Evolutionary conservation across 352 stramenopile genomes (phyloP).

Genomic region (Phytopythium chamaehyphon): DNA sequence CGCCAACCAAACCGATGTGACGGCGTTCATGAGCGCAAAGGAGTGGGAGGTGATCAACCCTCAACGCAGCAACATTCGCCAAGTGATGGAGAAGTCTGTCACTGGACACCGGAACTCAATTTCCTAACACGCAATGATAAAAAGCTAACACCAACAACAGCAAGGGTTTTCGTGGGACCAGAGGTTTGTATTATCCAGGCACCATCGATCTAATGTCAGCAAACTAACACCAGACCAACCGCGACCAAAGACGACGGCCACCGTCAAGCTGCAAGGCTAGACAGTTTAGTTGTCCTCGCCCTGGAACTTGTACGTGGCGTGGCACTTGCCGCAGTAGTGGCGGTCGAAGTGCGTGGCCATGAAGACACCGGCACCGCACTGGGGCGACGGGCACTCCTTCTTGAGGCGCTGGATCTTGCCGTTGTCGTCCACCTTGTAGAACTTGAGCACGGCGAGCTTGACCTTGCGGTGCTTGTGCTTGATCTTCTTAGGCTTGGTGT

Average conservation of each 20-base stretch:
- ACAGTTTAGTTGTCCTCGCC: constrained; percentile 39
- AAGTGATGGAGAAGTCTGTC: constrained; percentile 42
- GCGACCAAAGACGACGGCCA: neutral
- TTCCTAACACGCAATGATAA: neutral
- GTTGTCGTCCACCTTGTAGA: constrained; percentile 95
- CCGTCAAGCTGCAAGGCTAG: neutral
- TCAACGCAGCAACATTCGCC: constrained; percentile 42
- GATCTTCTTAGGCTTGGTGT: constrained; percentile 99
- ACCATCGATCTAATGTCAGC: neutral
- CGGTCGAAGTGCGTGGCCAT: constrained; percentile 99
- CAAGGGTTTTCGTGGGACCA: constrained; percentile 5
- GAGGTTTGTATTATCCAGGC: constrained; percentile 7
- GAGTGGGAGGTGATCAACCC: constrained; percentile 70
- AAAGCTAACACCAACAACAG: neutral
- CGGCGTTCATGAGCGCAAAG: constrained; percentile 56
- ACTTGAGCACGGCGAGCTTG: constrained; percentile 98
- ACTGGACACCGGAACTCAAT: neutral
- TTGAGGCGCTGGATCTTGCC: constrained; percentile 96
- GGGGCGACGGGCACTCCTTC: constrained; percentile 95
- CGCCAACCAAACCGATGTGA: constrained; percentile 33
- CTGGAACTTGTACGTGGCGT: constrained; percentile 95
- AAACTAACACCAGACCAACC: neutral
- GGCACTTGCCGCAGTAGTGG: constrained; percentile 99
- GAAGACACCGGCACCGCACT: constrained; percentile 97
- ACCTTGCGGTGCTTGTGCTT: constrained; percentile 96